These are phyloP conservation scores for Amylocarpus encephaloides DNA, from an alignment of 2,329 filamentous ascomycete genomes.

Conservation along the genomic window DNA sequence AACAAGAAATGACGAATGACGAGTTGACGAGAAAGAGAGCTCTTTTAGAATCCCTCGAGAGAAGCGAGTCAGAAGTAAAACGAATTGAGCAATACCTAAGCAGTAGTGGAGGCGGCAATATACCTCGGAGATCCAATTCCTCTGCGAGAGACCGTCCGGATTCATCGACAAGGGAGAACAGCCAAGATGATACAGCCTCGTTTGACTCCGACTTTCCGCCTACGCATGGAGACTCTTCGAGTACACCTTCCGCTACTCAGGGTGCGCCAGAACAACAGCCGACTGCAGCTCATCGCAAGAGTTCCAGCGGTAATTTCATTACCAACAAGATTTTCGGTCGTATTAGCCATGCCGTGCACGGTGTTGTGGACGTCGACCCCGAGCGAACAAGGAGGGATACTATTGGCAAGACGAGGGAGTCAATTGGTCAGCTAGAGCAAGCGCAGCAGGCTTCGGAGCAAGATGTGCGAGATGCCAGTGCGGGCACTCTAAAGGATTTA, in stretches of 20 bases:
- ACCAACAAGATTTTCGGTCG: conserved; percentile 91
- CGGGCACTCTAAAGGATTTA: conserved; percentile 80
- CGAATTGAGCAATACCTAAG: conserved; percentile 90
- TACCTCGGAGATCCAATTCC: conserved; percentile 62
- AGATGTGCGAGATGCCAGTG: conserved; percentile 89
- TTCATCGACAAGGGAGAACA: conserved; percentile 42
- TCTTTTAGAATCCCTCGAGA: conserved; percentile 81
- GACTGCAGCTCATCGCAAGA: conserved; percentile 64
- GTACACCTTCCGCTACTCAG: conserved; percentile 68
- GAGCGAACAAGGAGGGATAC: conserved; percentile 87
- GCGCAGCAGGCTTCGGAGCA: conserved; percentile 81
- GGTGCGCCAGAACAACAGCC: conserved; percentile 48
- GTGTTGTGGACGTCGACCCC: conserved; percentile 92
- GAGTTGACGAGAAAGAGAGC: conserved; percentile 82
- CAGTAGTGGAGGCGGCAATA: conserved; percentile 54
- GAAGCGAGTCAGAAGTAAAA: conserved; percentile 85
- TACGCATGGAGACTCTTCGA: conserved; percentile 67
- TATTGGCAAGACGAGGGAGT: conserved; percentile 92
- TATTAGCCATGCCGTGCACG: conserved; percentile 90
- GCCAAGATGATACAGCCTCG: conserved; percentile 73
- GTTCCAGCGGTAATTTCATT: conserved; percentile 80
- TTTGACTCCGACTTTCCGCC: conserved; percentile 96
- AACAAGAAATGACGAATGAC: conserved; percentile 95
- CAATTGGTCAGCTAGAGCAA: conserved; percentile 78
- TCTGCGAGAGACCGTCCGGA: conserved; percentile 47